A percentile compares a stretch with the other conserved stretches of the same genome.
These are phyloP conservation scores for Cystofilobasidium capitatum DNA, from an alignment of 768 basidiomycete species.

Conservation along the genomic window DNA sequence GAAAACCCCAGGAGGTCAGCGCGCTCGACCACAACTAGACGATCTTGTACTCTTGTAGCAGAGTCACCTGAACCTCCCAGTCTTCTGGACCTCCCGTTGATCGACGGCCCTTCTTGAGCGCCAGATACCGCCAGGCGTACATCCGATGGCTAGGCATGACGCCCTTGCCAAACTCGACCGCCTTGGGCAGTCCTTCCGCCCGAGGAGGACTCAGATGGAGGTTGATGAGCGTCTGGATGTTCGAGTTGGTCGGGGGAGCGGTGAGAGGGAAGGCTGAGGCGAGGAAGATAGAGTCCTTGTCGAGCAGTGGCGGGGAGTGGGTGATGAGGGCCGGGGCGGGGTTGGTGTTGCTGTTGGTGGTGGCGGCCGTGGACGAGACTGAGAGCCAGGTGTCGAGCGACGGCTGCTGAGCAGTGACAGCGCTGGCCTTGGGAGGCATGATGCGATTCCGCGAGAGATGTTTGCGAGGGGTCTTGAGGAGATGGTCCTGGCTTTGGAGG, in stretches of 20 bases:
- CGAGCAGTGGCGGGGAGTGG: conserved; percentile 65
- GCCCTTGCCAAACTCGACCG: conserved; percentile 6
- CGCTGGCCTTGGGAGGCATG: conserved; percentile 1
- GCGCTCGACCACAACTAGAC: neutral
- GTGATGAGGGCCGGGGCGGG: conserved; percentile 54
- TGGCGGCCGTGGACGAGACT: neutral
- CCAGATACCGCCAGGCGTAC: conserved; percentile 70
- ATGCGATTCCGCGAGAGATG: neutral
- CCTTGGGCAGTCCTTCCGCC: conserved; percentile 37
- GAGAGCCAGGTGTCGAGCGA: conserved; percentile 22
- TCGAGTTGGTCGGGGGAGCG: conserved; percentile 43
- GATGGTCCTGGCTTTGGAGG: no score
- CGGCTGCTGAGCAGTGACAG: conserved; percentile 5
- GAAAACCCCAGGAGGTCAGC: neutral
- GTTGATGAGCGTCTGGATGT: conserved; percentile 54
- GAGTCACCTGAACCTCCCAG: conserved; percentile 51
- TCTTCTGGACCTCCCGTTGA: conserved; percentile 66
- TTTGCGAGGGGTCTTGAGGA: no score
- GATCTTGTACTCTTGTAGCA: neutral
- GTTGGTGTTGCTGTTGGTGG: conserved; percentile 31
- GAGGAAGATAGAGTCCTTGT: conserved; percentile 46
- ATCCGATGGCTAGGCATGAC: conserved; percentile 40
- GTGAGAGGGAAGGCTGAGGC: conserved; percentile 54
- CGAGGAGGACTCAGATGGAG: conserved; percentile 54
- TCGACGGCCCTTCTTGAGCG: conserved; percentile 52